Evolutionary conservation across 2,329 filamentous ascomycete genomes (phyloP), one percentile per base, ranked within the genome.

Genomic region (Penicillium expansum): DNA sequence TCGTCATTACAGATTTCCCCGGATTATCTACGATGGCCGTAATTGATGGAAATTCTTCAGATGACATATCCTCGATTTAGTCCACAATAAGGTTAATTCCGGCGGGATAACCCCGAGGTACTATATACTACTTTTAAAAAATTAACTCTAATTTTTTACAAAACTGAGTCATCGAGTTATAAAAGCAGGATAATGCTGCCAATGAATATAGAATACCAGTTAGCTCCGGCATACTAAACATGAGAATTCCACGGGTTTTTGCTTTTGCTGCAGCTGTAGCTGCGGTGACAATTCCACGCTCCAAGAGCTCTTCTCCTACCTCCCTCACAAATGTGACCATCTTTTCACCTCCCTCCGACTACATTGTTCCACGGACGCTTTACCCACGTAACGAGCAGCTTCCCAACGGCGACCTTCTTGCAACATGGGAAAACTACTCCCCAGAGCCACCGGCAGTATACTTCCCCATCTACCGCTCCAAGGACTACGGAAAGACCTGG

Each of bases 401-500:
- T 44, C 70, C 80, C 50, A 69, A 76, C 18, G 72, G 78, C 27
- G 73, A 76, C 52, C 68, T 83, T 2, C 76, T 83, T 10, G 77
- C 79, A 11, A 83, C 80, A 24, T 83, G 80, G 80, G 80, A 83
- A 61, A 82, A 82, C 67, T 82, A 82, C 68, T 78, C 70, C 48
- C 80, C 70, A 38, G 79, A 86, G 63, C 83, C 82, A 16, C 83
- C 82, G 1, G 67, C 74, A 1, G 81, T 83, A 11, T 77, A 74
- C 62, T 86, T 84, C 67, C 84, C 74, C 69, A 65, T 82, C 74
- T 64, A 73, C 67, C 57, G 79, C 59, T 83, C 80, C 38, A 73
- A 66, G n/a, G 82, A 86, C 65, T 73, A 77, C 35, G 84, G 84
- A 13, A 66, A 76, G 51, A 85, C 81, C 1, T 91, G 88, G 88